These are phyloP conservation scores for Neofusicoccum kwambonambiense DNA, from an alignment of 2,329 filamentous ascomycete genomes.

Conservation along the genomic window DNA sequence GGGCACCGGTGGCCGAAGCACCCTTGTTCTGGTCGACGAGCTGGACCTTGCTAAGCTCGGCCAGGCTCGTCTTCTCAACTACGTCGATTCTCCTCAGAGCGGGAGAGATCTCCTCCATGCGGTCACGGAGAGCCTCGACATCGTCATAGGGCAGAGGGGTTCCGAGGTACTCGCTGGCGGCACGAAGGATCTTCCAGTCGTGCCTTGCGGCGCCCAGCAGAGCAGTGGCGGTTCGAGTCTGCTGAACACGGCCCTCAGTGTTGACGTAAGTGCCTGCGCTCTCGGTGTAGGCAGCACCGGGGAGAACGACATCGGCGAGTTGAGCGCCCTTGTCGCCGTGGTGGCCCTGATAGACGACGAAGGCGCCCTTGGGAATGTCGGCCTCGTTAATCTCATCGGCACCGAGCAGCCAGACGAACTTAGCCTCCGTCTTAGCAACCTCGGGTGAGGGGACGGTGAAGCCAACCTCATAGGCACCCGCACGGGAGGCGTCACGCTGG, in stretches of 20 bases:
- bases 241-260: conserved; percentile 94
- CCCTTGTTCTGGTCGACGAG: conserved; percentile 96
- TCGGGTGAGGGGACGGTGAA: conserved; percentile 82
- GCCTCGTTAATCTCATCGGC: conserved; percentile 84
- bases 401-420: conserved; percentile 95
- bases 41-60: conserved; percentile 83
- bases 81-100: conserved; percentile 87
- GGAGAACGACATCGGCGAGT: conserved; percentile 89
- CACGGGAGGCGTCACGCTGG: conserved; percentile 87
- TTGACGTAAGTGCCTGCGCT: conserved; percentile 96
- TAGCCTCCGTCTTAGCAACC: conserved; percentile 81
- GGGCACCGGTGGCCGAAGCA: conserved; percentile 65
- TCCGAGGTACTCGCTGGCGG: conserved; percentile 86
- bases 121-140: conserved; percentile 81
- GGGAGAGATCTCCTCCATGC: conserved; percentile 93
- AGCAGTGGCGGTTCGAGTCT: conserved; percentile 85
- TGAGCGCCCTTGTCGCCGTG: conserved; percentile 93
- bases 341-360: conserved; percentile 97
- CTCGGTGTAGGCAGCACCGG: conserved; percentile 94
- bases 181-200: conserved; percentile 99
- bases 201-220: conserved; percentile 86
- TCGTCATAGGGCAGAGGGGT: conserved; percentile 89
- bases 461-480: conserved; percentile 92
- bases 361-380: conserved; percentile 92
- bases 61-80: conserved; percentile 71